Evolutionary conservation across 768 basidiomycete species (phyloP).

Genomic region (Gyrodon lividus): DNA sequence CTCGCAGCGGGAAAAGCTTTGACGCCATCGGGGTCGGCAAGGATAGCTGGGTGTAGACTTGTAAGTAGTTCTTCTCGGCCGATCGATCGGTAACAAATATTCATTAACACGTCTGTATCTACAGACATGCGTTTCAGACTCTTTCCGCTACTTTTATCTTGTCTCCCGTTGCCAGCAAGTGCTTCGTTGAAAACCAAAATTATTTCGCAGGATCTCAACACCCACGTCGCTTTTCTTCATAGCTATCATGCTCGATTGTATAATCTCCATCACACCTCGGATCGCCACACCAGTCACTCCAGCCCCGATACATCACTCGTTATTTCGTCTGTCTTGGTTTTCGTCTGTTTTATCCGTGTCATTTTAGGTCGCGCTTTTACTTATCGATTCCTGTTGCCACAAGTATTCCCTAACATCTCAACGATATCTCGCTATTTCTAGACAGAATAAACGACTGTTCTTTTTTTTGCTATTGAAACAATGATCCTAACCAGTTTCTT

Average conservation of each 20-base stretch:
- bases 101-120: slow-evolving; percentile 22
- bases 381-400: slow-evolving; percentile 31
- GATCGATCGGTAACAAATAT: slow-evolving; percentile 52
- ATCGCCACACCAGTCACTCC: slow-evolving; percentile 15
- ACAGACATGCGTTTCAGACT: slow-evolving; percentile 3
- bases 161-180: not conserved
- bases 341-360: slow-evolving; percentile 26
- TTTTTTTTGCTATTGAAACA: slow-evolving; percentile 15
- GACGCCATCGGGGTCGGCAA: slow-evolving; percentile 79
- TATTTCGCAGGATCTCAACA: slow-evolving; percentile 8
- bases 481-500: not conserved
- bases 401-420: slow-evolving; percentile 28
- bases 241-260: slow-evolving; percentile 23
- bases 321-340: slow-evolving; percentile 17
- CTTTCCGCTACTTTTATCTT: slow-evolving; percentile 1
- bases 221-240: slow-evolving; percentile 9
- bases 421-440: slow-evolving; percentile 30
- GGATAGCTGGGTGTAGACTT: slow-evolving; percentile 67
- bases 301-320: slow-evolving; percentile 19
- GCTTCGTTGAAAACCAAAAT: slow-evolving; percentile 11
- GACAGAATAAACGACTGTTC: slow-evolving; percentile 20
- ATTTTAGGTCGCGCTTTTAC: slow-evolving; percentile 25
- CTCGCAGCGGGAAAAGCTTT: slow-evolving; percentile 83
- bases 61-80: slow-evolving; percentile 38
- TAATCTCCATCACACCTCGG: slow-evolving; percentile 21